Evolutionary conservation across 495 filamentous ascomycete genomes (phyloP).

Genomic region (Bacidia gigantensis): DNA sequence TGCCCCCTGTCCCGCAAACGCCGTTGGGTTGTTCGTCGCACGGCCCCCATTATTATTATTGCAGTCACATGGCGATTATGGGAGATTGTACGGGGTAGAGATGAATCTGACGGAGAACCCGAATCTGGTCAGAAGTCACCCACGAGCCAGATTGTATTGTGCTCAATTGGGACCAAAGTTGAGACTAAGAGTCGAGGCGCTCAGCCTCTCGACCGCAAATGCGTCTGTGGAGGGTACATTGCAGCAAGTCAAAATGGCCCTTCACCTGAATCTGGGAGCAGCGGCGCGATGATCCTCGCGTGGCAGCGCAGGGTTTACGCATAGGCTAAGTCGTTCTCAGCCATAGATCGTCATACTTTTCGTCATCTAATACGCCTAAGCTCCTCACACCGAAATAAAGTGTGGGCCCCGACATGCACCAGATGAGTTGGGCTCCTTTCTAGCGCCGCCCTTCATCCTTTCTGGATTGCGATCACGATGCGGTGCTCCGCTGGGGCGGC

Average conservation of each 20-base stretch:
- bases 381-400: background rate
- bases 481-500: background rate
- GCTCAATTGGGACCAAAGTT: too few relatives aligned
- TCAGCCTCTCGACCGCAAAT: too few relatives aligned
- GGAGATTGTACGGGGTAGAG: too few relatives aligned
- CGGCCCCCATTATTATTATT: too few relatives aligned
- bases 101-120: too few relatives aligned
- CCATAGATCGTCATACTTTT: background rate
- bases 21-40: background rate
- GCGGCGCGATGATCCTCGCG: constrained; percentile 15
- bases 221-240: too few relatives aligned
- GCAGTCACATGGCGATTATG: too few relatives aligned
- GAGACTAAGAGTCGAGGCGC: too few relatives aligned
- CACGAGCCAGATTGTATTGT: too few relatives aligned
- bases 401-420: background rate
- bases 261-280: constrained; percentile 5
- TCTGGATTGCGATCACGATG: background rate
- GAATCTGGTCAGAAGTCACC: too few relatives aligned
- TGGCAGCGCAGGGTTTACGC: constrained; percentile 12
- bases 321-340: background rate
- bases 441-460: background rate
- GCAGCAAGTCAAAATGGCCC: too few relatives aligned
- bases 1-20: background rate
- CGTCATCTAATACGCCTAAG: background rate
- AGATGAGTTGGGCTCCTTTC: background rate